phyloP scores from a whole-genome alignment of 768 basidiomycete genomes.

The Tephrocybe sp. region DNA sequence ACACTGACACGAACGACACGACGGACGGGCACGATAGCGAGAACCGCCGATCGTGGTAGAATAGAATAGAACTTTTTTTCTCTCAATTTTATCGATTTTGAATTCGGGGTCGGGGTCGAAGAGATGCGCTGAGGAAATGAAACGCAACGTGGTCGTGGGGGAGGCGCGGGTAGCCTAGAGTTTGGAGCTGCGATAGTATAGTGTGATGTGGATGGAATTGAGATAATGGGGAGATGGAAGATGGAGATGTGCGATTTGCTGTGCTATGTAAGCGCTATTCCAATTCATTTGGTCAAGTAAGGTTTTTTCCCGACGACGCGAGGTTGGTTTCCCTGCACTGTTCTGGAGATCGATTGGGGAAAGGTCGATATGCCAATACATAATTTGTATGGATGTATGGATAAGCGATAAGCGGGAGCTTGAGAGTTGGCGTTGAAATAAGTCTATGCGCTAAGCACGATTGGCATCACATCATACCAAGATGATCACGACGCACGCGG shows the following conservation, averaged over 20 bases:
- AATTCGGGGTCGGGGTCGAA: background rate
- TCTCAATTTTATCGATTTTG: no score
- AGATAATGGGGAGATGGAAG: background rate
- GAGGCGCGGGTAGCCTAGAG: no score
- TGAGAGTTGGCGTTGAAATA: no score
- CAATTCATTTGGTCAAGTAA: background rate
- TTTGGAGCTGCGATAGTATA: no score
- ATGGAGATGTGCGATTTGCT: background rate
- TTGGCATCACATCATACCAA: background rate
- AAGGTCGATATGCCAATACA: no score
- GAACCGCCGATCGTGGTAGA: constrained; percentile 2
- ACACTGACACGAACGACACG: no score
- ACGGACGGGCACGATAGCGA: constrained; percentile 7
- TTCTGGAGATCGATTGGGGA: background rate
- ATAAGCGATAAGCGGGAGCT: background rate
- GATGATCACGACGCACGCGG: no score
- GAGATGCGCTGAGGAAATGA: no score
- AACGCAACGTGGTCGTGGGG: background rate
- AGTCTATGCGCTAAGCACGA: no score
- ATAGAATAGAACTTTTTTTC: no score
- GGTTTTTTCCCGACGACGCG: background rate
- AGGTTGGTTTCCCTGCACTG: background rate
- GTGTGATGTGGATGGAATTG: background rate
- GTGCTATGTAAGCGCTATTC: background rate
- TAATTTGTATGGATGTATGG: no score